Evolutionary conservation across 106 monocot species (phyloP).

Genomic region (Dioscorea alata): DNA sequence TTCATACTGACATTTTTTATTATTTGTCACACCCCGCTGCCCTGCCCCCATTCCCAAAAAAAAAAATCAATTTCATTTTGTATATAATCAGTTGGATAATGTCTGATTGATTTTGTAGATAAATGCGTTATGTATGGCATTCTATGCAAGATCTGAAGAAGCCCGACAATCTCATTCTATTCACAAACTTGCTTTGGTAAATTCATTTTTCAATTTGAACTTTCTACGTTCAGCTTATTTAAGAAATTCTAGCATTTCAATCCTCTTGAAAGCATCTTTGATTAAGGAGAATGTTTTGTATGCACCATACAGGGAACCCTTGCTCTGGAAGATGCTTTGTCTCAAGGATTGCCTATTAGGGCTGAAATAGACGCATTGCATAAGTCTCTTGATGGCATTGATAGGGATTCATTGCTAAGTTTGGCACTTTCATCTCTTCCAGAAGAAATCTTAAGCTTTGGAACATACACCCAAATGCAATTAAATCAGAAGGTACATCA

Average conservation of each 20-base stretch:
- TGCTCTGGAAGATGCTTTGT: constrained; percentile 85
- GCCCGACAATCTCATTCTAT: constrained; percentile 82
- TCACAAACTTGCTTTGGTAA: constrained; percentile 94
- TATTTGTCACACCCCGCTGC: too few species aligned
- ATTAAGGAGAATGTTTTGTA: not conserved
- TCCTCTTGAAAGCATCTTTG: too few species aligned
- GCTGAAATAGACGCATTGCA: constrained; percentile 57
- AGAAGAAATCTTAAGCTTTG: constrained; percentile 58
- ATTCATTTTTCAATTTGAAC: not conserved
- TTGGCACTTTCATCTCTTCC: constrained; percentile 83
- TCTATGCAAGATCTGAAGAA: constrained; percentile 98
- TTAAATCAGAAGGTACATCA: constrained; percentile 74
- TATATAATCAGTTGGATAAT: too few species aligned
- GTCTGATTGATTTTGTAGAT: constrained; percentile 31
- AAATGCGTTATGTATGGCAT: constrained; percentile 95
- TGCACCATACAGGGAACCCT: constrained; percentile 56
- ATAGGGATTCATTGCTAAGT: constrained; percentile 67
- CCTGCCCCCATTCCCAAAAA: too few species aligned
- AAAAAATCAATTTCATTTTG: too few species aligned
- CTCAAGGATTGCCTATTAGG: constrained; percentile 61
- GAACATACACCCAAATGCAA: constrained; percentile 51
- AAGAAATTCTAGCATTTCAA: too few species aligned
- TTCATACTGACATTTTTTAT: too few species aligned
- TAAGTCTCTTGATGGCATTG: constrained; percentile 67
- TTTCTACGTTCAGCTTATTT: too few species aligned